Percentiles rank a stretch among this genome's conserved stretches.
Conservation (phyloP, 2,329 filamentous ascomycete genomes). For the Pestalotiopsis sp. region DNA sequence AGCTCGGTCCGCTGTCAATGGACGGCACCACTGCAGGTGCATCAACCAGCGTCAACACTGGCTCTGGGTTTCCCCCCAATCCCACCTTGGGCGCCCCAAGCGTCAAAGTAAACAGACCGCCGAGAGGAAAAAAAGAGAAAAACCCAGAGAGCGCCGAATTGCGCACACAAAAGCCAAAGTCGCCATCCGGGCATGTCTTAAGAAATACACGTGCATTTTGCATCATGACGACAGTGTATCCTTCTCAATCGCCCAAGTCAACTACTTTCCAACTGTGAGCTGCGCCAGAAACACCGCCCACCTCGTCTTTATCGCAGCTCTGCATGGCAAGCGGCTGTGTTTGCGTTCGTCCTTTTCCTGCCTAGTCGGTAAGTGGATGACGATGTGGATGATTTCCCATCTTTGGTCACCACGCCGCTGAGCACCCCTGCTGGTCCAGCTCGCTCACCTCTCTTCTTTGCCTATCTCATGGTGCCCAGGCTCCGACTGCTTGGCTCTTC, state of each 20-base stretch:
- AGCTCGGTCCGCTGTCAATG: slow-evolving; percentile 7
- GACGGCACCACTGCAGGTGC: slow-evolving; percentile 3
- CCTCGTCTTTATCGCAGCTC: not conserved
- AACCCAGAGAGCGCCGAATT: not conserved
- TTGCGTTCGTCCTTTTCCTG: not conserved
- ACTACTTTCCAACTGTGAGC: not conserved
- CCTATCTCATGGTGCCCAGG: not conserved
- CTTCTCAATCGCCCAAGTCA: not conserved
- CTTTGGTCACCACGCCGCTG: not conserved
- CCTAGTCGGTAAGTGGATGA: slow-evolving; percentile 6
- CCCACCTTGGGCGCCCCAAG: not conserved
- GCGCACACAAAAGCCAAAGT: not conserved
- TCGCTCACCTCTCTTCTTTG: not conserved
- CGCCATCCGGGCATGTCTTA: not conserved
- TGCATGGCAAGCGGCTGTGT: not conserved
- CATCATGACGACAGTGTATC: not conserved
- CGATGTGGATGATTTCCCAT: slow-evolving; percentile 1
- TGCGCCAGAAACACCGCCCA: not conserved
- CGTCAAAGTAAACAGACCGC: slow-evolving; percentile 6
- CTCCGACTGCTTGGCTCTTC: not conserved
- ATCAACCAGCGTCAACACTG: slow-evolving; percentile 2
- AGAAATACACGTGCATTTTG: not conserved
- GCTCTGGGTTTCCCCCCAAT: not conserved
- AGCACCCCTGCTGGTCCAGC: not conserved
- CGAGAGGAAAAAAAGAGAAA: not conserved